These are phyloP conservation scores for Gryganskiella cystojenkinii DNA, from an alignment of 192 early-diverging fungal genomes.

Conservation along the genomic window DNA sequence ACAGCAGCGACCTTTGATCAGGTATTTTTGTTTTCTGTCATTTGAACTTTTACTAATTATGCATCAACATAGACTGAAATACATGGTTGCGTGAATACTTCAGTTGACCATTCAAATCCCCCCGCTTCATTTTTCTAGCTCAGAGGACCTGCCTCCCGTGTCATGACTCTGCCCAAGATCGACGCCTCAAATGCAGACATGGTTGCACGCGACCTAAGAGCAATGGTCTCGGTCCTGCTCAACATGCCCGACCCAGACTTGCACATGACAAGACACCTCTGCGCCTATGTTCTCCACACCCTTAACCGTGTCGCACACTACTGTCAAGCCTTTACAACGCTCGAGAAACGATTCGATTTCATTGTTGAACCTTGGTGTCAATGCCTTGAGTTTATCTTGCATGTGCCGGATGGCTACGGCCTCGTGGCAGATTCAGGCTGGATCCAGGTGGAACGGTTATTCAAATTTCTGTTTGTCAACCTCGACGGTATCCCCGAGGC, in stretches of 20 bases:
- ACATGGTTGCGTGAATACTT: too few species aligned
- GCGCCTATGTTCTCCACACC: slow-evolving; percentile 25
- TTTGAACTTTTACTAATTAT: not conserved
- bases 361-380: slow-evolving; percentile 34
- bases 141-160: slow-evolving; percentile 11
- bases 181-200: slow-evolving; percentile 23
- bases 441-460: slow-evolving; percentile 7
- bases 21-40: slow-evolving; percentile 6
- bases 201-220: not conserved
- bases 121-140: slow-evolving; percentile 4
- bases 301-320: slow-evolving; percentile 24
- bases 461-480: slow-evolving; percentile 19
- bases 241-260: slow-evolving; percentile 31
- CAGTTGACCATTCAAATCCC: too few species aligned
- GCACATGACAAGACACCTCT: slow-evolving; percentile 25
- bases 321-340: slow-evolving; percentile 23
- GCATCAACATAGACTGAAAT: not conserved
- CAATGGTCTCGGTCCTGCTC: slow-evolving; percentile 5
- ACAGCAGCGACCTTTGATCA: slow-evolving; percentile 14
- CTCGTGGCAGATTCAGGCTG: slow-evolving; percentile 16
- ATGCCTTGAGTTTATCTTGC: slow-evolving; percentile 31
- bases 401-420: slow-evolving; percentile 28
- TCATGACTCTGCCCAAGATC: slow-evolving; percentile 17
- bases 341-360: slow-evolving; percentile 35
- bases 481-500: slow-evolving; percentile 23